Base-by-base conservation (phyloP, 2,329 filamentous ascomycete species). In the Arachnomyces sp. region DNA sequence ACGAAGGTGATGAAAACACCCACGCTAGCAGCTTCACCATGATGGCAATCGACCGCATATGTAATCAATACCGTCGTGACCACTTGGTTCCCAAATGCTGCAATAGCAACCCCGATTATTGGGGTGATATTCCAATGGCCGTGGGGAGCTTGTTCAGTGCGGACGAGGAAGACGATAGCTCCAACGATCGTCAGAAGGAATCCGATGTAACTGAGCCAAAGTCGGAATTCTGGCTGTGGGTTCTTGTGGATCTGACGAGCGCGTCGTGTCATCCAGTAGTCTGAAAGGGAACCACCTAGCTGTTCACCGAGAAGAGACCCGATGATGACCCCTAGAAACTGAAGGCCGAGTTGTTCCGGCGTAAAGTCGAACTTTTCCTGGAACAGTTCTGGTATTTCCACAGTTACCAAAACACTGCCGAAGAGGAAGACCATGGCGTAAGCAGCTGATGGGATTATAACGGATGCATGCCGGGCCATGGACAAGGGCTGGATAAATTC, bases 351-450 rank as follows among this genome's bases (percentile, higher is more conserved):
- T 43, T 78, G 69, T 52, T 80, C 68, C 0, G 73, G 56, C 50
- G 75, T 73, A 60, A 80, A 71, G 11, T 67, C 67, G 42, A 77
- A 82, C 44, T 73, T 72, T 28, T 65, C 56, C 4, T 68, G 64
- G 45, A 78, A 75, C 1, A 80, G 63, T 42, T 78, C 74, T 1
- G 77, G 77, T 3, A 80, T 73, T 48, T 80, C 76, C 17, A 80
- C 70, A 0, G 74, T 74, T 39, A 71, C 59, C 46, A 78, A 59
- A 7, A 78, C 69, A 30, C 63, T 69, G 28, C 57, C 65, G 52
- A 74, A 79, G 3, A 72, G 60, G 54, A 80, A 80, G 7, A 76
- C 60, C 65, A 80, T 75, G 3, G 73, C 56, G 51, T 80, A 78
- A 2, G 72, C 66, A 11, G 64, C 53, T 0, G 75, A 62, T 0